These are phyloP conservation scores for Torulaspora maleeae DNA, from an alignment of 805 yeast genomes.

Conservation along the genomic window DNA sequence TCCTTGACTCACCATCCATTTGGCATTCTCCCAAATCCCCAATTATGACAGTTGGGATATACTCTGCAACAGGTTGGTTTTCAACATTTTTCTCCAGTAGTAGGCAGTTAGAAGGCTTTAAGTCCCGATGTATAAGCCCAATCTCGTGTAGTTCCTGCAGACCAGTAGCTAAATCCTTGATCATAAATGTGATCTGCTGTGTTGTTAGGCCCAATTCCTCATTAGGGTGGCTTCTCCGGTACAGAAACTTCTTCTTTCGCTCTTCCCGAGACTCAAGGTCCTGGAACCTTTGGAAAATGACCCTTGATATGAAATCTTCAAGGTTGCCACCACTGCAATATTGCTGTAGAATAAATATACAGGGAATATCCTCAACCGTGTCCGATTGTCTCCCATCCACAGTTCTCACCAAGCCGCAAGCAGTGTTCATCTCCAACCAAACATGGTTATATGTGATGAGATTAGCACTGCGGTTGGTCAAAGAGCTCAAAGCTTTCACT, in stretches of 20 bases:
- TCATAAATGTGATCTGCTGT: conserved; percentile 62
- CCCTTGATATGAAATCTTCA: conserved; percentile 53
- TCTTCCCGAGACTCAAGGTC: conserved; percentile 36
- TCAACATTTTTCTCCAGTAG: conserved; percentile 33
- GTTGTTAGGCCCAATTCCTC: conserved; percentile 41
- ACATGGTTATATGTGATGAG: conserved; percentile 85
- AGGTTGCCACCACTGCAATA: conserved; percentile 86
- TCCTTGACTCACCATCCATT: conserved; percentile 57
- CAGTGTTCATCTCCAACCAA: conserved; percentile 71
- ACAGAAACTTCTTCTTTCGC: conserved; percentile 36
- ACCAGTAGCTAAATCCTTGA: conserved; percentile 65
- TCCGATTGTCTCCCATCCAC: conserved; percentile 17
- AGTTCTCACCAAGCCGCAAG: conserved; percentile 35
- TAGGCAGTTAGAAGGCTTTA: conserved; percentile 85
- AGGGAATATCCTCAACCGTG: conserved; percentile 43
- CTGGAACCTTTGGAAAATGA: conserved; percentile 35
- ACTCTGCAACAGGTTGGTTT: conserved; percentile 10
- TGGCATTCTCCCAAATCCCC: conserved; percentile 91
- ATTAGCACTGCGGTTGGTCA: conserved; percentile 49
- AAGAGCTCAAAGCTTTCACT: conserved; percentile 59
- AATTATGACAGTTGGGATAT: conserved; percentile 66
- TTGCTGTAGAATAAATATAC: conserved; percentile 78
- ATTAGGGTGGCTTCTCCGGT: conserved; percentile 23
- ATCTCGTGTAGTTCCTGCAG: conserved; percentile 65
- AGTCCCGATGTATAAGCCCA: conserved; percentile 80